These are phyloP conservation scores for Hymenoscyphus fructigenus DNA, from an alignment of 2,329 filamentous ascomycete species.

Conservation along the genomic window DNA sequence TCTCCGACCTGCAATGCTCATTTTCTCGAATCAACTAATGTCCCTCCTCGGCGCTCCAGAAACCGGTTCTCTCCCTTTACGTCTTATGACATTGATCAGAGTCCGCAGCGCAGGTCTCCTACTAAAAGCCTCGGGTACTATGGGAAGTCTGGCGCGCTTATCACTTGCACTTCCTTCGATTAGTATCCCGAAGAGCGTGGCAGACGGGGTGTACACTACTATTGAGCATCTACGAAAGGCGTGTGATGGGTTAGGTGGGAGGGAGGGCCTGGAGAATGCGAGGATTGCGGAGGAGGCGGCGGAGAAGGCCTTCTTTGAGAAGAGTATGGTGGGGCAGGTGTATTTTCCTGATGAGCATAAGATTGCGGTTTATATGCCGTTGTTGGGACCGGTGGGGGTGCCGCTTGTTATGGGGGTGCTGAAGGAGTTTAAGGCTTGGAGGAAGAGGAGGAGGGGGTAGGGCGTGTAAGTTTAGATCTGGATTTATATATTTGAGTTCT, in stretches of 20 bases:
- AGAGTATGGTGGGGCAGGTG: conserved; percentile 97
- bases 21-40: conserved; percentile 86
- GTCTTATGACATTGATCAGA: conserved; percentile 80
- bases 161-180: conserved; percentile 84
- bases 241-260: conserved; percentile 66
- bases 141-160: conserved; percentile 88
- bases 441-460: conserved; percentile 27
- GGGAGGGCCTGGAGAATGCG: conserved; percentile 73
- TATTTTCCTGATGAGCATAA: conserved; percentile 99
- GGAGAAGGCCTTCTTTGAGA: conserved; percentile 95
- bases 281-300: conserved; percentile 84
- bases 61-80: conserved; percentile 78
- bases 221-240: conserved; percentile 75
- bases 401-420: conserved; percentile 80
- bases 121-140: conserved; percentile 84
- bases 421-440: conserved; percentile 68
- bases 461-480: neutral
- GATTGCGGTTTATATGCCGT: conserved; percentile 88
- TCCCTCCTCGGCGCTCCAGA: conserved; percentile 83
- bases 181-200: conserved; percentile 83
- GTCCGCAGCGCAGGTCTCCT: conserved; percentile 82
- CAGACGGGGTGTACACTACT: conserved; percentile 78
- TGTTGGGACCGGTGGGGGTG: conserved; percentile 87
- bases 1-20: conserved; percentile 78
- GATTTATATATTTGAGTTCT: neutral